Evolutionary conservation across 805 yeast species (phyloP), one percentile per base, ranked within the genome.

Genomic region (Aciculoconidium aculeatum): DNA sequence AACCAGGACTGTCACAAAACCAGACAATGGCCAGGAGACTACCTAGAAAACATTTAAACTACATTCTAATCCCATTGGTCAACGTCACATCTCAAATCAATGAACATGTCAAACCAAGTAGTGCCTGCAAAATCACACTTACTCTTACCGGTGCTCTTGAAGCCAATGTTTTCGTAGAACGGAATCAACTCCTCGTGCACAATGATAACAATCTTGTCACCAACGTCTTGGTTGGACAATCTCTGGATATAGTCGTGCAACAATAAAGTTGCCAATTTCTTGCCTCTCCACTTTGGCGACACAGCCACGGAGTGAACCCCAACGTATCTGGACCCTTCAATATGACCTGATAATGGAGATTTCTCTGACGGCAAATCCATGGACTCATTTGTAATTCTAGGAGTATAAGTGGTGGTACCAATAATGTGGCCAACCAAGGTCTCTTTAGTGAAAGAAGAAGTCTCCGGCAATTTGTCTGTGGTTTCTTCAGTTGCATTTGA

Each of bases 201-300:
- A 36, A 90, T 70, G 17, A 90, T 65, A 5, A 77, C 72, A 28
- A 90, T 77, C 45, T 75, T 71, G 44, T 77, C 83, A 25, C 92
- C 96, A 37, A 86, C 77, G 42, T 78, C 85, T 52, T 87, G 94
- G 52, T 86, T 86, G 27, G 85, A 75, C 55, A 90, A 63, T 50
- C 90, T 84, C 55, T 92, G 96, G 37, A 88, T 72, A 59, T 84
- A 92, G 58, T 90, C 98, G 43, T 82, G 86, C 46, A 90, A 57
- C 48, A 90, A 60, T 35, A 87, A 63, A 9, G 94, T 75, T 6
- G 94, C 97, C 35, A 92, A 64, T 49, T 83, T 84, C 56, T 77
- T 72, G 35, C 88, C 84, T 52, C 80, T 85, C 69, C 76, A 85
- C 21, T 76, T 75, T 13, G 87, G 83, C 42, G 76, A 76, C 15